A percentile compares a stretch with the other conserved stretches of the same genome.
These are phyloP conservation scores for Ophiobolus disseminans DNA, from an alignment of 2,329 filamentous ascomycete species.

Conservation along the genomic window DNA sequence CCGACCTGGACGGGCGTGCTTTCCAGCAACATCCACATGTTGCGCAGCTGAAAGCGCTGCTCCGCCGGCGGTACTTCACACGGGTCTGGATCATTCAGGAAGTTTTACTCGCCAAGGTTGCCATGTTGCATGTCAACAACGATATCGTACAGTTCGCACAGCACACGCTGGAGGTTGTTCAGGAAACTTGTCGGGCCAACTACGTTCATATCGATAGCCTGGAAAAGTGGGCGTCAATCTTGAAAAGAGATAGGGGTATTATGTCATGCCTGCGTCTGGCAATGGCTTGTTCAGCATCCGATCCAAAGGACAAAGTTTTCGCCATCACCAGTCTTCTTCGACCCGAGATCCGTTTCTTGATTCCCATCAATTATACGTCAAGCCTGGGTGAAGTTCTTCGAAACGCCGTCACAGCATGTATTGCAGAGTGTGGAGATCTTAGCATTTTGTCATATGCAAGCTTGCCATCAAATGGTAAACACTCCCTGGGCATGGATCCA, in stretches of 20 bases:
- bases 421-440: background rate
- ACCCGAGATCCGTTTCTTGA: background rate
- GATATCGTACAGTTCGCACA: background rate
- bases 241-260: background rate
- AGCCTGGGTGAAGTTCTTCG: background rate
- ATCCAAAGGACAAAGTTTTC: conserved; percentile 8
- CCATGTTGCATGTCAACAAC: background rate
- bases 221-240: background rate
- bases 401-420: background rate
- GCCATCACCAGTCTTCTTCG: conserved; percentile 8
- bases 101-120: background rate
- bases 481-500: background rate
- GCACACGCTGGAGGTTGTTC: background rate
- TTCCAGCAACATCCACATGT: too few species aligned
- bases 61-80: background rate
- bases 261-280: background rate
- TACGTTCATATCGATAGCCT: background rate
- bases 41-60: background rate
- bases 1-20: background rate
- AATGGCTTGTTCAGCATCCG: background rate
- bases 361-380: conserved; percentile 9
- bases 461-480: background rate
- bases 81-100: background rate
- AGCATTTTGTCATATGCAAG: background rate
- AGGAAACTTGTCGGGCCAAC: background rate